Percentiles rank a stretch among this genome's conserved stretches.
These are phyloP conservation scores for Coemansia sp. DNA, from an alignment of 192 early-diverging fungal genomes.

Conservation along the genomic window DNA sequence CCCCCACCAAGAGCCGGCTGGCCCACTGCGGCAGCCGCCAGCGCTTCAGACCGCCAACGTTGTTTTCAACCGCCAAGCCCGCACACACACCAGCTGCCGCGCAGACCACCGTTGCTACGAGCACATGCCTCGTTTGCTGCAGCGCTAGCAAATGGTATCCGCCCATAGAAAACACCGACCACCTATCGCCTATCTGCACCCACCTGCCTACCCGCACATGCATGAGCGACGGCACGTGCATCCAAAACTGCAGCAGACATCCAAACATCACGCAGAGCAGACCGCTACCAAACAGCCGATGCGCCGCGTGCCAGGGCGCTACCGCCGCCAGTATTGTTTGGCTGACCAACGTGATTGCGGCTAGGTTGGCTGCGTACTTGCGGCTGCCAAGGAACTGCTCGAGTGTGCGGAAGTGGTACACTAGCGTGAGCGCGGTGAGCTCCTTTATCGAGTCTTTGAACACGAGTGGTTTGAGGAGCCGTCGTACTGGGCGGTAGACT, in stretches of 20 bases:
- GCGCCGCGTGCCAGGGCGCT: not conserved
- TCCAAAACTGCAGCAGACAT: not conserved
- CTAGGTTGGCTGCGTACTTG: not conserved
- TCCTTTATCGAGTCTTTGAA: no score
- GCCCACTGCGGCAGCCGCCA: slow-evolving; percentile 3
- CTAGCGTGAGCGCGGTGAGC: not conserved
- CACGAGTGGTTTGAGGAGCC: not conserved
- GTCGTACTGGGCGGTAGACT: not conserved
- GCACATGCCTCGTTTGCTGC: no score
- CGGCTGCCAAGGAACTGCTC: not conserved
- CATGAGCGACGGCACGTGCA: not conserved
- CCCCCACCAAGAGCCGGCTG: no score
- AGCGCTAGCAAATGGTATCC: no score
- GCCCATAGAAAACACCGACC: no score
- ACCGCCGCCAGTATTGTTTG: not conserved
- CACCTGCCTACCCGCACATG: not conserved
- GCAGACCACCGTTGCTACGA: not conserved
- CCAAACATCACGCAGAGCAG: not conserved
- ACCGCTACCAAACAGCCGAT: not conserved
- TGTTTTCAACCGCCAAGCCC: not conserved
- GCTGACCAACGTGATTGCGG: not conserved
- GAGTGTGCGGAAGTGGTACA: not conserved
- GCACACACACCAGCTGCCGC: not conserved
- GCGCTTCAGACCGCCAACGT: not conserved
- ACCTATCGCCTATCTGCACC: not conserved